Base-by-base conservation (phyloP, 441 rosid species). In the Bruguiera hainesii region DNA sequence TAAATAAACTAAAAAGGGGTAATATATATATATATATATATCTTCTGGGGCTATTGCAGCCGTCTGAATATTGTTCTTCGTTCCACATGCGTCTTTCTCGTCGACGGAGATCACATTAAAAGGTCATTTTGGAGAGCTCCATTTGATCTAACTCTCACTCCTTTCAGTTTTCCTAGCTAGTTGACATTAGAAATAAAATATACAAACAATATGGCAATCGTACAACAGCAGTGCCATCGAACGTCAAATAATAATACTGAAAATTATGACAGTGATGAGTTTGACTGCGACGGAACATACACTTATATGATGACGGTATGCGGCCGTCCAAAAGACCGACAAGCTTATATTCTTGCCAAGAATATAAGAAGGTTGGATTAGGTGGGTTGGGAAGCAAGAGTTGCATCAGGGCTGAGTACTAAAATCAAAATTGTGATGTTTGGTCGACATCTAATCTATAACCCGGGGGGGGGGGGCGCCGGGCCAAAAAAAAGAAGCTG, bases 81-180 rank as follows among this genome's bases (percentile, higher is more conserved):
- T 35, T 29, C 56, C 66, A 75, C 75, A 74, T 73, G 77, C 39
- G 75, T 51, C 64, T 65, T 55, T 37, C 2, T 37, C 10, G 61
- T 68, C 33, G 73, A 62, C 29, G 66, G 50, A 61, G 35, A 64
- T 55, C 60, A 50, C 26, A 28, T 51, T 4, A 42, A 5, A 29
- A 70, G 76, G 84, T 81, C 85, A 78, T 71, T 29, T 23, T 70
- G 65, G 89, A 83, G 79, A 83, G 85, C 81, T 79, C 77, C 71
- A 64, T 80, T 71, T 74, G 25, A 81, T 76, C 85, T 74, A 81
- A 82, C 82, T 70, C 62, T 23, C 4, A 3, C 3, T 35, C 18
- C 31, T 23, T 23, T 50, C 16, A 8, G 13, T 66, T 59, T 63
- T 67, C 49, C 51, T 9, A 3, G 48, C 48, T n/a, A 35, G 59